Evolutionary conservation across 1,284 basidiomycete species (phyloP).

Genomic region (Cryptococcus jaspeensis): DNA sequence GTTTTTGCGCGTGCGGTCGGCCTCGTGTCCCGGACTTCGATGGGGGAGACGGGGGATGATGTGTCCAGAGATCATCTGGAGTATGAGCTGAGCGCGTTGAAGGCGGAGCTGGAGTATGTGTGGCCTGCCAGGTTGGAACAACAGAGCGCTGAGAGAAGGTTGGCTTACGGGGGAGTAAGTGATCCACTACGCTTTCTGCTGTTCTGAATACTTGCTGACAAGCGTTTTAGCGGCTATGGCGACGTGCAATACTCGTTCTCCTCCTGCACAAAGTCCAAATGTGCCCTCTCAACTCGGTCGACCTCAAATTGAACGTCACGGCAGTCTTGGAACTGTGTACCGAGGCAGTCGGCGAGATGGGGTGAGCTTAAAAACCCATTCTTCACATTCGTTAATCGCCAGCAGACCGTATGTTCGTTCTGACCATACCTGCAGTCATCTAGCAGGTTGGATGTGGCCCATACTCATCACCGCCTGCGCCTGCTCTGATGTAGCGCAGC

Average conservation of each 20-base stretch:
- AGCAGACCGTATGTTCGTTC: too few species aligned
- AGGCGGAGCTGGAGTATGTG: conserved; percentile 5
- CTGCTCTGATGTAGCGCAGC: neutral
- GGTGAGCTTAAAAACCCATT: neutral
- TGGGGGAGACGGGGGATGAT: neutral
- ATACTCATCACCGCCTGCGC: conserved; percentile 5
- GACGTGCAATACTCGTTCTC: neutral
- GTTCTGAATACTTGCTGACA: too few species aligned
- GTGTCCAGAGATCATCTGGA: conserved; percentile 3
- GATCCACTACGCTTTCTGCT: neutral
- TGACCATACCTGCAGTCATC: conserved; percentile 3
- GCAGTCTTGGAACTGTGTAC: neutral
- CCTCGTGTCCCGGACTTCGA: neutral
- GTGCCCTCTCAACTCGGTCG: neutral
- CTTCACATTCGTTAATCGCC: neutral
- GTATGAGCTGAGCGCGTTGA: neutral
- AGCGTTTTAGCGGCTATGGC: conserved; percentile 10
- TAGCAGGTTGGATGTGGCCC: conserved; percentile 11
- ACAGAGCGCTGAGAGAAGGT: conserved; percentile 1
- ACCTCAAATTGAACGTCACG: neutral
- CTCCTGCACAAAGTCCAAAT: neutral
- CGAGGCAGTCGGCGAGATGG: conserved; percentile 3
- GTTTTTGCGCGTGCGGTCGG: neutral
- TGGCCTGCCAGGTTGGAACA: conserved; percentile 5
- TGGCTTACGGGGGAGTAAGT: conserved; percentile 7